Conservation (phyloP, 305 asterid species). For the Solanum hybrid region DNA sequence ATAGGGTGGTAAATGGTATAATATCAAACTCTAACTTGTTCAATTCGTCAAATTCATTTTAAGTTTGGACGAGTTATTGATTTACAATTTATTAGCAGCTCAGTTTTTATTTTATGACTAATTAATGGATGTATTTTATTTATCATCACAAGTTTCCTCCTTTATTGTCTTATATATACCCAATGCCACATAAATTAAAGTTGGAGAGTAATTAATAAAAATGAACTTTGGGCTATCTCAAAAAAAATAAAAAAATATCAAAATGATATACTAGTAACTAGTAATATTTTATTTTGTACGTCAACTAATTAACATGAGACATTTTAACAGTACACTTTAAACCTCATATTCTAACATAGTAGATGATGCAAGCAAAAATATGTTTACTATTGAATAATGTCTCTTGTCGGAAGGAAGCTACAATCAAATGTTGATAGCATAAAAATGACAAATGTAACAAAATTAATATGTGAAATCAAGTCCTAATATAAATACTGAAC, state of each 20-base stretch:
- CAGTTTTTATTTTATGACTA: not conserved
- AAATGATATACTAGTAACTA: not conserved
- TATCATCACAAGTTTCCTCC: too few relatives aligned
- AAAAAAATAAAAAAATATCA: not conserved
- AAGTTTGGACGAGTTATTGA: too few relatives aligned
- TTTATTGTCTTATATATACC: not conserved
- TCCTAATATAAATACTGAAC: too few relatives aligned
- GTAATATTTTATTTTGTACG: not conserved
- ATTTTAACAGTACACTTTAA: not conserved
- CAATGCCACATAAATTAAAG: not conserved
- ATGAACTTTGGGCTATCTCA: not conserved
- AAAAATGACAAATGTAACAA: not conserved
- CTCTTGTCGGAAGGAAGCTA: not conserved
- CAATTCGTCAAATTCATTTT: not conserved
- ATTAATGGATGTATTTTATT: not conserved
- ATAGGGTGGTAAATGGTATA: not conserved
- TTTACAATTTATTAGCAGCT: not conserved
- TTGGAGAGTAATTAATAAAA: not conserved
- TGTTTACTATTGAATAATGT: not conserved
- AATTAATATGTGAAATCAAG: not conserved
- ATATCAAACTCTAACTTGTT: not conserved
- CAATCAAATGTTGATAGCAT: not conserved
- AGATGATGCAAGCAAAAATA: not conserved
- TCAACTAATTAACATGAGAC: not conserved
- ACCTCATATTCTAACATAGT: not conserved